A percentile compares a stretch with the other conserved stretches of the same genome.
These are phyloP conservation scores for Fusarium sp. DNA, from an alignment of 2,329 filamentous ascomycete genomes.

Conservation along the genomic window DNA sequence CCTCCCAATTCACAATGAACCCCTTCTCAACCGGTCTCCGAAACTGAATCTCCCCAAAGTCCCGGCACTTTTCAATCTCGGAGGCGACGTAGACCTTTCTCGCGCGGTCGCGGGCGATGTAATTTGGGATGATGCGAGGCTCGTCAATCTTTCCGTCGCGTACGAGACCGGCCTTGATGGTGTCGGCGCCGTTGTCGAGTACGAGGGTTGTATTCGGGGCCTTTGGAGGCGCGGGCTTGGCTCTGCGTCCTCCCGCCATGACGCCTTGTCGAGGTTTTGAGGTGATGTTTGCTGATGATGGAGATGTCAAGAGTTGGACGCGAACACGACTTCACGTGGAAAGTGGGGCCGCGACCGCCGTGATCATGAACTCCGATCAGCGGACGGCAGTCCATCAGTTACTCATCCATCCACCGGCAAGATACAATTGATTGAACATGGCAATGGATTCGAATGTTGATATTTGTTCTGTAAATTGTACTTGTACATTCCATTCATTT, in stretches of 20 bases:
- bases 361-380: neutral
- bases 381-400: no score
- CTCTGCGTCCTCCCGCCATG: constrained; percentile 64
- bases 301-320: neutral
- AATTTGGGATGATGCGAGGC: constrained; percentile 87
- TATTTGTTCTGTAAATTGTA: no score
- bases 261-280: constrained; percentile 1
- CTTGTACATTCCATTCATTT: no score
- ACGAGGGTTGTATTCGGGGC: constrained; percentile 79
- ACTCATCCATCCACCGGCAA: no score
- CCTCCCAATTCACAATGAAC: constrained; percentile 96
- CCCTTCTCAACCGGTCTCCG: constrained; percentile 93
- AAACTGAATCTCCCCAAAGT: constrained; percentile 91
- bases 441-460: no score
- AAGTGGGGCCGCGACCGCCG: constrained; percentile 10
- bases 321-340: constrained; percentile 36
- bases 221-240: constrained; percentile 62
- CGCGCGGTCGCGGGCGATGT: constrained; percentile 84
- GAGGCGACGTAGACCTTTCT: constrained; percentile 83
- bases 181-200: constrained; percentile 93
- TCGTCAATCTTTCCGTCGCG: constrained; percentile 57
- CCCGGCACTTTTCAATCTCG: constrained; percentile 81
- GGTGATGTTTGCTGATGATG: constrained; percentile 3
- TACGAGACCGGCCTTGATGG: constrained; percentile 89
- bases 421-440: no score